These are phyloP conservation scores for Halenospora varia DNA, from an alignment of 495 filamentous ascomycete genomes.

Conservation along the genomic window DNA sequence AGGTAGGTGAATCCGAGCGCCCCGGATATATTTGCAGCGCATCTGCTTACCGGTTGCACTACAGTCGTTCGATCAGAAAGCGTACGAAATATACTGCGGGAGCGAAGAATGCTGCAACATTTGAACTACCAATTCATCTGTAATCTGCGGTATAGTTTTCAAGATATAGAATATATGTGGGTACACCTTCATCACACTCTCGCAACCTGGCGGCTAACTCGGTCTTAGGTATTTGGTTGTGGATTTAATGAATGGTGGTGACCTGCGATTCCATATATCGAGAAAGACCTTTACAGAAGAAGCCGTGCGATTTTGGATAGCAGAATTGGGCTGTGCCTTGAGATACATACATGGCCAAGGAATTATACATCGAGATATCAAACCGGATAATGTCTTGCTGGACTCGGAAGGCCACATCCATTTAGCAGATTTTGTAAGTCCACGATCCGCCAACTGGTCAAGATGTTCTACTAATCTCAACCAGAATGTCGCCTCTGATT, in stretches of 20 bases:
- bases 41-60: conserved; percentile 14
- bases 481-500: conserved; percentile 95
- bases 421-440: conserved; percentile 91
- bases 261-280: conserved; percentile 96
- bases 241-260: conserved; percentile 97
- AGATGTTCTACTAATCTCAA: conserved; percentile 20
- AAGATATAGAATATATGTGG: conserved; percentile 98
- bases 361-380: conserved; percentile 95
- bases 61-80: conserved; percentile 95
- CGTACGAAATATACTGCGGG: conserved; percentile 95
- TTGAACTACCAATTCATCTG: conserved; percentile 97
- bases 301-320: conserved; percentile 93
- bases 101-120: conserved; percentile 95
- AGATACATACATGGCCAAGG: conserved; percentile 87
- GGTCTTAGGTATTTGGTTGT: conserved; percentile 84
- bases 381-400: conserved; percentile 93
- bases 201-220: not conserved
- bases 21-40: not conserved
- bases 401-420: conserved; percentile 96
- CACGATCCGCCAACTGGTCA: not conserved
- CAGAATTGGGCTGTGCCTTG: conserved; percentile 88
- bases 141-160: conserved; percentile 97
- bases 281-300: conserved; percentile 98
- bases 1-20: conserved; percentile 53
- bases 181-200: not conserved